Conservation (phyloP, 2,329 filamentous ascomycete species). For the Thielaviopsis ethacetica region DNA sequence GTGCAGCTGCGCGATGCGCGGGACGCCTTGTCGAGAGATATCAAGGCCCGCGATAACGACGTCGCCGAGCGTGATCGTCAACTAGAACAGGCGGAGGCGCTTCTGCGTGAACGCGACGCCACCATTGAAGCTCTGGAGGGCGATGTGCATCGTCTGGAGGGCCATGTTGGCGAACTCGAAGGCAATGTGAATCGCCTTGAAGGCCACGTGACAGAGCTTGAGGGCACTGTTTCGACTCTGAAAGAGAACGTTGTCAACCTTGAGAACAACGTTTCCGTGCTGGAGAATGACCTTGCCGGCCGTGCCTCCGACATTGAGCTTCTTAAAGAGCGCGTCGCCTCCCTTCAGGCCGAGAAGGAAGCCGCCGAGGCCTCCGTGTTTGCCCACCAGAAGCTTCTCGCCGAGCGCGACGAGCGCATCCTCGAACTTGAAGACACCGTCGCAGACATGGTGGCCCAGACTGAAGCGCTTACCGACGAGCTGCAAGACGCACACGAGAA, state of each 20-base stretch:
- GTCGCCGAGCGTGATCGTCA: constrained; percentile 28
- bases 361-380: constrained; percentile 20
- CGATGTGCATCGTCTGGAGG: constrained; percentile 32
- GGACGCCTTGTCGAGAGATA: constrained; percentile 32
- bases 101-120: constrained; percentile 23
- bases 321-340: not conserved
- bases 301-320: not conserved
- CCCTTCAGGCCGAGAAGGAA: constrained; percentile 11
- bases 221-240: not conserved
- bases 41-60: constrained; percentile 14
- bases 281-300: not conserved
- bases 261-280: not conserved
- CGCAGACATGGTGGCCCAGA: constrained; percentile 22
- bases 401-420: constrained; percentile 22
- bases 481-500: constrained; percentile 23
- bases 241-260: not conserved
- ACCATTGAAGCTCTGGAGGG: constrained; percentile 31
- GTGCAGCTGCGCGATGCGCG: constrained; percentile 40
- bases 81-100: constrained; percentile 20
- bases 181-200: constrained; percentile 33
- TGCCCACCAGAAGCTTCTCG: constrained; percentile 20
- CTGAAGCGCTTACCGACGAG: constrained; percentile 23
- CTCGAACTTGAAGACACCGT: constrained; percentile 30
- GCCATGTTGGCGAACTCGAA: constrained; percentile 38
- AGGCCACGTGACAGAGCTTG: constrained; percentile 12